phyloP scores from a whole-genome alignment of 176 grass and related monocot species.

The Aegilops sharonensis region DNA sequence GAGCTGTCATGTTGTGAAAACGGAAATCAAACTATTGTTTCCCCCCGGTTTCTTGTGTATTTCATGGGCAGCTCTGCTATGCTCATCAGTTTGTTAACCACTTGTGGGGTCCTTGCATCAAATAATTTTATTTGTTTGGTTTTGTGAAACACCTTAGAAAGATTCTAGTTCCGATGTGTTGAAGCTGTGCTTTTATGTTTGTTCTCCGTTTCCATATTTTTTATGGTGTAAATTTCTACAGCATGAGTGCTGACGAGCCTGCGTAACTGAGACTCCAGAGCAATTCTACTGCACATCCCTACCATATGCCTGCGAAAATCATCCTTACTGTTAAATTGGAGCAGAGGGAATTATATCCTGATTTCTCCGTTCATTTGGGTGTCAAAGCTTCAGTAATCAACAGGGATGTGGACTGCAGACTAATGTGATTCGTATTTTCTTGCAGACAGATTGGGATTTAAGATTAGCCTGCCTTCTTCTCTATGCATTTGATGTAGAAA shows the following conservation, averaged over 20 bases:
- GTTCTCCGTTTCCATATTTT: neutral
- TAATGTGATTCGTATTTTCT: slow-evolving; percentile 24
- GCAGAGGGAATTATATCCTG: neutral
- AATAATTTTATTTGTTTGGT: neutral
- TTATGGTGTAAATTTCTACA: neutral
- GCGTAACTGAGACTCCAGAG: neutral
- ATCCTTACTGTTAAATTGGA: neutral
- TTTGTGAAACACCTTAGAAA: neutral
- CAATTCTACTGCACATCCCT: neutral
- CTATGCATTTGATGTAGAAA: slow-evolving; percentile 74
- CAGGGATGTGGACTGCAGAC: neutral
- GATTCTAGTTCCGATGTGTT: neutral
- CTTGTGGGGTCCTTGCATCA: neutral
- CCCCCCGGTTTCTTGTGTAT: neutral
- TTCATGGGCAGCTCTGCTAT: neutral
- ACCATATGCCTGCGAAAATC: neutral
- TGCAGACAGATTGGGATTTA: slow-evolving; percentile 93
- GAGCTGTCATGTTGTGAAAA: neutral
- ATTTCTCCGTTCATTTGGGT: neutral
- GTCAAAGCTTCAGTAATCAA: neutral
- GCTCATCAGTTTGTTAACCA: neutral
- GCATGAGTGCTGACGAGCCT: neutral
- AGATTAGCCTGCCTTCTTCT: slow-evolving; percentile 90
- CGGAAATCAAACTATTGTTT: neutral
- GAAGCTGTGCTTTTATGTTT: neutral